Base-by-base conservation (phyloP, 192 early-diverging fungal genomes). In the Backusella tarrabulga region DNA sequence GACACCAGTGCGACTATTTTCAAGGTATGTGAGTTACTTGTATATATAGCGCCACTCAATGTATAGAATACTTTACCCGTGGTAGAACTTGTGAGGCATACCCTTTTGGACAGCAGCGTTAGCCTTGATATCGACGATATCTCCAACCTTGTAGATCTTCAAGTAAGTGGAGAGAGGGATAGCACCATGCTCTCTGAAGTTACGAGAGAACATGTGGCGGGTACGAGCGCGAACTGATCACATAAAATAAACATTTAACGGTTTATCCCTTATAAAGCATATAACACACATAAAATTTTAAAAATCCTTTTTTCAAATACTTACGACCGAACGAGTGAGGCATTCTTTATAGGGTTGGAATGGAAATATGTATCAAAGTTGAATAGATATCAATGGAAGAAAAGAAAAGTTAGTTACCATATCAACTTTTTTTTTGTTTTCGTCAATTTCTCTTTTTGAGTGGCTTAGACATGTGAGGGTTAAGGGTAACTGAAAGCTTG, bases 11-110 rank as follows among this genome's bases (percentile, higher is more conserved):
- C 94, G 95, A 77, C 94, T 32, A 32, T 32, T 32, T 32, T 32
- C 32, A 32, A 32, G 32, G 2, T 32, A 32, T 32, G 32, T 32
- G 32, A 32, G 23, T 42, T 29, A 42, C 26, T 14, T 15, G 32
- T 32, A 32, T 32, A 32, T 32, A 2, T 14, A 40, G 1, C 4
- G 12, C 21, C 14, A 17, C 23, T 14, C 7, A 38, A 36, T 36
- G 9, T 40, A 40, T 29, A 9, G 5, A 3, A n/a, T 38, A 46
- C 66, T 71, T 32, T 84, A 93, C 92, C 96, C 97, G 89, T 99
- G 98, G 93, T 99, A 99, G 93, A 93, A 99, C 93, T 98, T 99
- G 95, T 99, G 98, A 81, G 98, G 98, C 94, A 99, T 94, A 88
- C 98, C 98, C 93, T 97, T 97, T 89, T 99, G 98, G 86, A 98